Evolutionary conservation across 345 rosid genomes (phyloP).

Genomic region (Fremontodendron californicum): DNA sequence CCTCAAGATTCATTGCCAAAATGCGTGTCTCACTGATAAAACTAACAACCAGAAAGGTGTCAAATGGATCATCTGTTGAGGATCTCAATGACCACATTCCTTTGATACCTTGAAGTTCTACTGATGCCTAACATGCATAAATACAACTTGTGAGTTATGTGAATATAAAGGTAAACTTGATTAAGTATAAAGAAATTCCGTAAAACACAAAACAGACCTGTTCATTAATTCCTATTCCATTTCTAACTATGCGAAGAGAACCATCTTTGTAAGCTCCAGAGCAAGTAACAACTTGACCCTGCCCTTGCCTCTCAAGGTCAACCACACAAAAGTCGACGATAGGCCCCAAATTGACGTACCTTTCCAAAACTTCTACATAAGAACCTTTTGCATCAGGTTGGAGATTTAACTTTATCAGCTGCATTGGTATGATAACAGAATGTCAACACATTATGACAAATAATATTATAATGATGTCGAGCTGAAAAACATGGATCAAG

Average conservation of each 20-base stretch:
- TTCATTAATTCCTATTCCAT: conserved; percentile 97
- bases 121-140: conserved; percentile 63
- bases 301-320: conserved; percentile 98
- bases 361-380: conserved; percentile 80
- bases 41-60: conserved; percentile 91
- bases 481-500: neutral
- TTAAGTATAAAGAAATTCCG: neutral
- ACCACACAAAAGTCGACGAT: conserved; percentile 90
- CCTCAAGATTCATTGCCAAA: conserved; percentile 92
- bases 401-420: conserved; percentile 81
- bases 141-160: conserved; percentile 10
- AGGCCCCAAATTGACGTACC: conserved; percentile 91
- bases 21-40: conserved; percentile 89
- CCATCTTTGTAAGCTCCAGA: conserved; percentile 98
- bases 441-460: neutral
- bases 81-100: conserved; percentile 98
- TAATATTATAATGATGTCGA: neutral
- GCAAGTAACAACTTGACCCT: conserved; percentile 97
- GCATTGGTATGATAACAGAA: conserved; percentile 15
- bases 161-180: conserved; percentile 8
- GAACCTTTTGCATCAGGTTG: conserved; percentile 90
- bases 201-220: conserved; percentile 48
- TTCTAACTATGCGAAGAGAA: conserved; percentile 90
- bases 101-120: conserved; percentile 96
- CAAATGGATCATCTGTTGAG: conserved; percentile 81